phyloP scores from a whole-genome alignment of 1,284 basidiomycete species.

The Puccinia triticina region DNA sequence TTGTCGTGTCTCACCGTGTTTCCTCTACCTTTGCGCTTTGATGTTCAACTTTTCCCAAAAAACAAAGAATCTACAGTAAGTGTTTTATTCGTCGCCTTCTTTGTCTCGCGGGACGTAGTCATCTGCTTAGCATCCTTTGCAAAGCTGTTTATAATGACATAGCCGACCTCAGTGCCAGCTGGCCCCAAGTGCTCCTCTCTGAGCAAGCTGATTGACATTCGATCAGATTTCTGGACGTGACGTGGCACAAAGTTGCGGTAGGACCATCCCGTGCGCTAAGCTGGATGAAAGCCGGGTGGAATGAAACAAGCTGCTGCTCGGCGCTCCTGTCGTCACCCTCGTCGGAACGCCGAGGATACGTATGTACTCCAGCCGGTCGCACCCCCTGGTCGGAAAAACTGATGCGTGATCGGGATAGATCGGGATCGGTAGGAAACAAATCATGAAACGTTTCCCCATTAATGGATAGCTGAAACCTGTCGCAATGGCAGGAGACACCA shows the following conservation, averaged over 20 bases:
- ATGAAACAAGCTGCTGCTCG: not conserved
- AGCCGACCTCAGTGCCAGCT: no score
- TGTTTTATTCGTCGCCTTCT: no score
- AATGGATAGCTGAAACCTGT: slow-evolving; percentile 17
- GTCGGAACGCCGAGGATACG: not conserved
- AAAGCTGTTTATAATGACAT: no score
- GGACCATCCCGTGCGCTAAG: not conserved
- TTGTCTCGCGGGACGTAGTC: no score
- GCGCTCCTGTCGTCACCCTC: not conserved
- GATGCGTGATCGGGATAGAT: not conserved
- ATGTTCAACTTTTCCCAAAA: no score
- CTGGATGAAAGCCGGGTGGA: not conserved
- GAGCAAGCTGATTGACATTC: not conserved
- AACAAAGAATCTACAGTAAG: no score
- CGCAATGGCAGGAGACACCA: slow-evolving; percentile 8
- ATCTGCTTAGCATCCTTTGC: not conserved
- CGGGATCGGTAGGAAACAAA: slow-evolving; percentile 10
- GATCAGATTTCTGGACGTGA: not conserved
- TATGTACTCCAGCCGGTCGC: not conserved
- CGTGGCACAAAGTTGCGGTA: not conserved
- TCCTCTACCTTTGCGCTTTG: no score
- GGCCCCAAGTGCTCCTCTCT: no score
- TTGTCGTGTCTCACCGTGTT: no score
- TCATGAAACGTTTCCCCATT: not conserved
- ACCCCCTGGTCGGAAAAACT: not conserved